These are phyloP conservation scores for Psidium guajava DNA, from an alignment of 345 rosid species.

Conservation along the genomic window DNA sequence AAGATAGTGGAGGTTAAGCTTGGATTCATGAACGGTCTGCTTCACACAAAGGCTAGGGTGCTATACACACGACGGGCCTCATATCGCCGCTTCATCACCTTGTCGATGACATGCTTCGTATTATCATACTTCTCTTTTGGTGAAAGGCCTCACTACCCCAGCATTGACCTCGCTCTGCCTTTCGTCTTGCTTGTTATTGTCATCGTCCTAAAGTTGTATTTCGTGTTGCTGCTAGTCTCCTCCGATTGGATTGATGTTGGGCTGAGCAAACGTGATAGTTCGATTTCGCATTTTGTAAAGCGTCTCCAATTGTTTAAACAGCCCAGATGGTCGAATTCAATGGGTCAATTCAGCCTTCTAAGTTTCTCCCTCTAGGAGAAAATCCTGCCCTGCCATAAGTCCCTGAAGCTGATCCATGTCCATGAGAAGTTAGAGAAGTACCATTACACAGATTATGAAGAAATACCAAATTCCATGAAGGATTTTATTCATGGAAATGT, in stretches of 20 bases:
- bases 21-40: constrained; percentile 23
- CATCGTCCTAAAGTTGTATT: constrained; percentile 2
- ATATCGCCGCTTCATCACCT: constrained; percentile 7
- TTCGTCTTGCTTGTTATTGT: constrained; percentile 4
- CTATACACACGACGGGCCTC: constrained; percentile 1
- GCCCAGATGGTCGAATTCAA: background rate
- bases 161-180: constrained; percentile 1
- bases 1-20: constrained; percentile 29
- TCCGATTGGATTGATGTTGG: constrained; percentile 4
- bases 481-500: background rate
- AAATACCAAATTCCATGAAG: background rate
- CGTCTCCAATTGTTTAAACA: background rate
- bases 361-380: background rate
- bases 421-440: background rate
- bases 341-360: background rate
- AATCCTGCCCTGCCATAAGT: background rate
- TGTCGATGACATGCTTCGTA: background rate
- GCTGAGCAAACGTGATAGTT: background rate
- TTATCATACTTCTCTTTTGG: background rate
- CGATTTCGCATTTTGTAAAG: background rate
- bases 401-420: background rate
- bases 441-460: background rate
- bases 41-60: constrained; percentile 35
- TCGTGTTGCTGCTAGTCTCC: background rate
- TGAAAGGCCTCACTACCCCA: background rate